Evolutionary conservation across 2,329 filamentous ascomycete species (phyloP).

Genomic region (Xylariaceae sp.): DNA sequence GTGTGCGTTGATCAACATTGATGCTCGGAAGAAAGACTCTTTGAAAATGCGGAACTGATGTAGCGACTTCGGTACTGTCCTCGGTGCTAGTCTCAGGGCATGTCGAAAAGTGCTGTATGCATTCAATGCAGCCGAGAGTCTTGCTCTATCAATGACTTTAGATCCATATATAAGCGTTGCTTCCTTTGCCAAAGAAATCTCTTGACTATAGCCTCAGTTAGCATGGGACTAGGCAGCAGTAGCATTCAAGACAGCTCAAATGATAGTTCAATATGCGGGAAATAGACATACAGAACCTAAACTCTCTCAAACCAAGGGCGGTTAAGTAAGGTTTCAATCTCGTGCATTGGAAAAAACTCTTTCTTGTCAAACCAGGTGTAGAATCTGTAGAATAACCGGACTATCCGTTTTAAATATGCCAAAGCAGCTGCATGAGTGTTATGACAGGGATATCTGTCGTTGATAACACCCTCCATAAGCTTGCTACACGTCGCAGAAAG

Average conservation of each 20-base stretch:
- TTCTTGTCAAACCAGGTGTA: slow-evolving; percentile 1
- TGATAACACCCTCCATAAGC: background rate
- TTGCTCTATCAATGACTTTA: slow-evolving; percentile 11
- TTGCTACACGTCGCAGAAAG: background rate
- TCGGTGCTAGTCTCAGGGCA: background rate
- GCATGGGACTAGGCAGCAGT: no score
- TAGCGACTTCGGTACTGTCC: background rate
- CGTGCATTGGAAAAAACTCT: slow-evolving; percentile 3
- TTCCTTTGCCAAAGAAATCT: slow-evolving; percentile 19
- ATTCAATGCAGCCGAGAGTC: slow-evolving; percentile 18
- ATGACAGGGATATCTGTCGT: background rate
- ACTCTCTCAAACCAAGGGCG: slow-evolving; percentile 20
- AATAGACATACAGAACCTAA: no score
- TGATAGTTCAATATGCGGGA: no score
- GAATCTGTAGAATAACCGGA: slow-evolving; percentile 1
- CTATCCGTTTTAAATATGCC: background rate
- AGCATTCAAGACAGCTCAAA: no score
- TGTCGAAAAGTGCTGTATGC: background rate
- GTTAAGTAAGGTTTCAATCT: slow-evolving; percentile 12
- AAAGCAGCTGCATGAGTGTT: background rate
- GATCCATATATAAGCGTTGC: slow-evolving; percentile 18
- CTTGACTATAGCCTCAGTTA: no score
- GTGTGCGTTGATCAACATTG: slow-evolving; percentile 4
- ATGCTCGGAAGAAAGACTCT: background rate
- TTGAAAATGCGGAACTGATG: background rate